Evolutionary conservation across 495 filamentous ascomycete genomes (phyloP).

Genomic region (Talaromyces nanjingensis): DNA sequence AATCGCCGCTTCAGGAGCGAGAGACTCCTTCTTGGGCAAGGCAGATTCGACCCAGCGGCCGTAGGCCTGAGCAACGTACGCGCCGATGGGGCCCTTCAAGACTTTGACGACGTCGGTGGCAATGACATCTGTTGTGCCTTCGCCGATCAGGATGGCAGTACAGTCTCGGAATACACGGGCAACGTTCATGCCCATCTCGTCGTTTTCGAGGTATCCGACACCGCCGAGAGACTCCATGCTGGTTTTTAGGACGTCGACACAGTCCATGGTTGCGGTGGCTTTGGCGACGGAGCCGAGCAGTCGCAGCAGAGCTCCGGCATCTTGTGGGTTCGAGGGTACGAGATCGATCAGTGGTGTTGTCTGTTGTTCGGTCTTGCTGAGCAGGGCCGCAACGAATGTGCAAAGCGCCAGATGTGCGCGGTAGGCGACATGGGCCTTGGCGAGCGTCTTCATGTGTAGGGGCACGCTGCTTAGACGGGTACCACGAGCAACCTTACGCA

Average conservation of each 20-base stretch:
- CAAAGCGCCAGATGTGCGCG: constrained; percentile 43
- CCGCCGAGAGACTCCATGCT: constrained; percentile 58
- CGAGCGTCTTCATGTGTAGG: constrained; percentile 48
- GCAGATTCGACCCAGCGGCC: constrained; percentile 23
- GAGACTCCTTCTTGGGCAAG: neutral
- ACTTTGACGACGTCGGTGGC: constrained; percentile 46
- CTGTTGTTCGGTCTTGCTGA: constrained; percentile 33
- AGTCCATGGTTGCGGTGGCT: constrained; percentile 42
- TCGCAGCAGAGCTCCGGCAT: constrained; percentile 34
- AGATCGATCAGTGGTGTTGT: neutral
- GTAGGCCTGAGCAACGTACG: constrained; percentile 23
- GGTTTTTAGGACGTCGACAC: constrained; percentile 39
- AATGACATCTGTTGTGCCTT: constrained; percentile 59
- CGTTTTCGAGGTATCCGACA: constrained; percentile 56
- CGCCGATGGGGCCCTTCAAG: constrained; percentile 30
- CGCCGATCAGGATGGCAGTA: constrained; percentile 47
- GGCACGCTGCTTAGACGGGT: constrained; percentile 36
- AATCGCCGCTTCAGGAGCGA: neutral
- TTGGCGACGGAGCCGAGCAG: constrained; percentile 52
- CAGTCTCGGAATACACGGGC: constrained; percentile 50
- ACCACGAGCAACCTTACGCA: constrained; percentile 29
- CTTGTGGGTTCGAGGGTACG: constrained; percentile 3
- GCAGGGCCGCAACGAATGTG: constrained; percentile 44
- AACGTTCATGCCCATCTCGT: constrained; percentile 43
- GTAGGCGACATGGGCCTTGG: constrained; percentile 33